Evolutionary conservation across 352 stramenopile species (phyloP).

Genomic region (Blastocystis sp.): DNA sequence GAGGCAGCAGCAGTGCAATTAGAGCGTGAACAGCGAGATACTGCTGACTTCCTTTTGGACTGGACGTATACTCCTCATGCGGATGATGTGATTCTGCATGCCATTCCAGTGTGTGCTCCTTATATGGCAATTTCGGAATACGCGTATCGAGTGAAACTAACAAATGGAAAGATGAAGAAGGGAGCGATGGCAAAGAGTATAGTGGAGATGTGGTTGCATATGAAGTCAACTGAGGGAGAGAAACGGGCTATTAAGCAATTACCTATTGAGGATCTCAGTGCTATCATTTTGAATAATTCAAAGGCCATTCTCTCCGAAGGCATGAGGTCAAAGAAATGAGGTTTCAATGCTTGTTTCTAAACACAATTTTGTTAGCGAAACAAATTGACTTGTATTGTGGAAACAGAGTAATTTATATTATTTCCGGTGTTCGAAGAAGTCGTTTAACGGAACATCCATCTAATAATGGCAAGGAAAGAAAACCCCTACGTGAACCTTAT

Average conservation of each 20-base stretch:
- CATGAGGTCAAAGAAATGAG: conserved; percentile 20
- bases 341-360: conserved; percentile 20
- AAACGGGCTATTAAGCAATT: conserved; percentile 82
- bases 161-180: conserved; percentile 79
- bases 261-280: conserved; percentile 76
- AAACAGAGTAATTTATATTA: neutral
- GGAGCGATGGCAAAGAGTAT: conserved; percentile 80
- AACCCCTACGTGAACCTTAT: neutral
- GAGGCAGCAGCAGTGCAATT: conserved; percentile 77
- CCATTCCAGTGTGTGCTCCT: conserved; percentile 81
- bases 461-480: neutral
- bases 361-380: neutral
- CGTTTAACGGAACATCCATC: neutral
- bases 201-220: conserved; percentile 74
- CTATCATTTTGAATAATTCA: conserved; percentile 51
- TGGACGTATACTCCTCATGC: conserved; percentile 77
- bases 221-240: conserved; percentile 75
- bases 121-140: conserved; percentile 79
- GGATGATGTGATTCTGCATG: conserved; percentile 78
- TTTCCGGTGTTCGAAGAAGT: neutral
- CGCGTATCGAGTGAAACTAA: conserved; percentile 84
- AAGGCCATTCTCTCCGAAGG: neutral
- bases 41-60: conserved; percentile 77
- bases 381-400: neutral
- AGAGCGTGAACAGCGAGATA: conserved; percentile 73